Conservation (phyloP, 202 grass and related monocot genomes). For the Tripidium arundinaceum region DNA sequence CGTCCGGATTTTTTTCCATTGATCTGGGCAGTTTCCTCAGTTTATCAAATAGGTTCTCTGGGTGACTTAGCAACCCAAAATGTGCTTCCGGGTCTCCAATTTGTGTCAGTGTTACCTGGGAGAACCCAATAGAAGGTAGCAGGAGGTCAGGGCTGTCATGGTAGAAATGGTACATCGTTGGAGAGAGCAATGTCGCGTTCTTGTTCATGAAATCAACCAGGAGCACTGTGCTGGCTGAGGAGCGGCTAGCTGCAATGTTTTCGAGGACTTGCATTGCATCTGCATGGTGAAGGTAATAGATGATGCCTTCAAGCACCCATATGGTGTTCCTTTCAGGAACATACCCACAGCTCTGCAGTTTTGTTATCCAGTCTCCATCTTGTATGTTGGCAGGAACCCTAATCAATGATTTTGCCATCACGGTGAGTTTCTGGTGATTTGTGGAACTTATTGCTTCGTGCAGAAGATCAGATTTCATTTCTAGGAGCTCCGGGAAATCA, state of each 20-base stretch:
- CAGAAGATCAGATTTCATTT: conserved; percentile 72
- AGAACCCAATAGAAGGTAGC: conserved; percentile 70
- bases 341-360: conserved; percentile 68
- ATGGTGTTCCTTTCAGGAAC: conserved; percentile 65
- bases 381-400: conserved; percentile 64
- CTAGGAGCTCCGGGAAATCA: conserved; percentile 79
- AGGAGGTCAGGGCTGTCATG: conserved; percentile 83
- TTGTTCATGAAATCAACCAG: conserved; percentile 96
- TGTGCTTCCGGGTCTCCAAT: conserved; percentile 83
- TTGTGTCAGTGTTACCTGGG: conserved; percentile 63
- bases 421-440: conserved; percentile 42
- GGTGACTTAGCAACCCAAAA: conserved; percentile 83
- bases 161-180: conserved; percentile 79
- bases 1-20: conserved; percentile 76
- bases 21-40: conserved; percentile 83
- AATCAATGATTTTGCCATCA: conserved; percentile 59
- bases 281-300: conserved; percentile 76
- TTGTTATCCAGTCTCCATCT: conserved; percentile 65
- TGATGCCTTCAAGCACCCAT: conserved; percentile 96
- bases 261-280: conserved; percentile 79
- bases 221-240: conserved; percentile 41
- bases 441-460: conserved; percentile 50
- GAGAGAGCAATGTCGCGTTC: conserved; percentile 51
- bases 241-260: conserved; percentile 48
- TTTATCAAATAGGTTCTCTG: conserved; percentile 90